phyloP scores from a whole-genome alignment of 164 flowering plant genomes.

The Kalanchoe fedtschenkoi region DNA sequence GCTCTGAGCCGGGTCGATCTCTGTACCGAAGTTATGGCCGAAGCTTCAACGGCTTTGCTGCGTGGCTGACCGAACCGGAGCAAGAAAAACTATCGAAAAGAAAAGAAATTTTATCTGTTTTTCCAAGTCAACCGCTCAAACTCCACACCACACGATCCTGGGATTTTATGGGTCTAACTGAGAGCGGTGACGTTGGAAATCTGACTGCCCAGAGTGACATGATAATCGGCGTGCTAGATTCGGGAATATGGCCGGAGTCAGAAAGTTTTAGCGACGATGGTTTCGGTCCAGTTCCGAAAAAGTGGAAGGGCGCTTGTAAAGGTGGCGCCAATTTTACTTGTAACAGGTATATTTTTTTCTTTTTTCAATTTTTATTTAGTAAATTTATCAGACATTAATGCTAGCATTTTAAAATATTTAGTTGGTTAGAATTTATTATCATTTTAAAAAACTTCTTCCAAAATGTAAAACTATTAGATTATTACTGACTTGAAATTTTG shows the following conservation, averaged over 20 bases:
- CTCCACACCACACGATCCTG: constrained; percentile 36
- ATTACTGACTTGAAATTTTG: too few relatives aligned
- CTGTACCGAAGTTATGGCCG: constrained; percentile 13
- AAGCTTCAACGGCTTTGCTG: constrained; percentile 25
- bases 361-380: too few relatives aligned
- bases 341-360: constrained; percentile 17
- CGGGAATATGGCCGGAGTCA: constrained; percentile 24
- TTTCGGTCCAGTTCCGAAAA: constrained; percentile 23
- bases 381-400: too few relatives aligned
- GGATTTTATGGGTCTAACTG: constrained; percentile 28
- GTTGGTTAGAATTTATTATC: too few relatives aligned
- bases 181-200: not conserved
- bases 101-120: constrained; percentile 26
- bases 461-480: too few relatives aligned
- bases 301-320: constrained; percentile 24
- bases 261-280: constrained; percentile 18
- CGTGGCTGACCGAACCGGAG: constrained; percentile 13
- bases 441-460: too few relatives aligned
- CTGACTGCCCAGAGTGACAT: constrained; percentile 19
- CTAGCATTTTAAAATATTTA: too few relatives aligned
- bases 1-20: too few relatives aligned
- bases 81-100: not conserved
- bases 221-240: constrained; percentile 20
- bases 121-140: constrained; percentile 13
- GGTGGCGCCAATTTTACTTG: constrained; percentile 24